Conservation (phyloP, 768 basidiomycete genomes). For the Boletus patriciae region DNA sequence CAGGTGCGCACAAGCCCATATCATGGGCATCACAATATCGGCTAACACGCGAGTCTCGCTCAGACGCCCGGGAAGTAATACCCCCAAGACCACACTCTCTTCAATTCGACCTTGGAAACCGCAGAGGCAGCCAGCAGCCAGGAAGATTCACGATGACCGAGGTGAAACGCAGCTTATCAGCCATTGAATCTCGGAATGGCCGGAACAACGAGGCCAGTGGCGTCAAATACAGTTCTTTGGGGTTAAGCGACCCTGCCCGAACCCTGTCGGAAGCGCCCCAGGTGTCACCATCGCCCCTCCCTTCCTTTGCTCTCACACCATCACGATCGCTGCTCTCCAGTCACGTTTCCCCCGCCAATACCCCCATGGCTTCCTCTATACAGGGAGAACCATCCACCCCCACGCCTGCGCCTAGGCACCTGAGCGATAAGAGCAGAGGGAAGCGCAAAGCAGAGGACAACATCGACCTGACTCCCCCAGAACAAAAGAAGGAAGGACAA, state of each 20-base stretch:
- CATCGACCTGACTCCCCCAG: slow-evolving; percentile 67
- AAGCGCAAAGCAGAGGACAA: slow-evolving; percentile 78
- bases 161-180: slow-evolving; percentile 30
- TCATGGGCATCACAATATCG: not conserved
- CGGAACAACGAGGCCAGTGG: slow-evolving; percentile 17
- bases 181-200: slow-evolving; percentile 19
- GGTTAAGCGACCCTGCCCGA: slow-evolving; percentile 18
- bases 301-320: slow-evolving; percentile 21
- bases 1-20: slow-evolving; percentile 15
- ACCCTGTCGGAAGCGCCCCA: slow-evolving; percentile 9
- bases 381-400: slow-evolving; percentile 34
- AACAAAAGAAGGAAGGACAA: slow-evolving; percentile 49
- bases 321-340: slow-evolving; percentile 18
- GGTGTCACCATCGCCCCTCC: slow-evolving; percentile 6
- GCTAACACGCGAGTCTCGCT: not conserved
- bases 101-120: slow-evolving; percentile 17
- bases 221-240: slow-evolving; percentile 16
- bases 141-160: slow-evolving; percentile 13
- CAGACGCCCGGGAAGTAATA: slow-evolving; percentile 20
- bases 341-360: slow-evolving; percentile 7
- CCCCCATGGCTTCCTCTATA: slow-evolving; percentile 14
- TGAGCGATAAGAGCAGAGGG: slow-evolving; percentile 45
- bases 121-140: slow-evolving; percentile 14
- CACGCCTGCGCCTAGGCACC: slow-evolving; percentile 33
- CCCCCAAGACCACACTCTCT: slow-evolving; percentile 23